Evolutionary conservation across 1,284 basidiomycete genomes (phyloP).

Genomic region (Vanrija sp.): DNA sequence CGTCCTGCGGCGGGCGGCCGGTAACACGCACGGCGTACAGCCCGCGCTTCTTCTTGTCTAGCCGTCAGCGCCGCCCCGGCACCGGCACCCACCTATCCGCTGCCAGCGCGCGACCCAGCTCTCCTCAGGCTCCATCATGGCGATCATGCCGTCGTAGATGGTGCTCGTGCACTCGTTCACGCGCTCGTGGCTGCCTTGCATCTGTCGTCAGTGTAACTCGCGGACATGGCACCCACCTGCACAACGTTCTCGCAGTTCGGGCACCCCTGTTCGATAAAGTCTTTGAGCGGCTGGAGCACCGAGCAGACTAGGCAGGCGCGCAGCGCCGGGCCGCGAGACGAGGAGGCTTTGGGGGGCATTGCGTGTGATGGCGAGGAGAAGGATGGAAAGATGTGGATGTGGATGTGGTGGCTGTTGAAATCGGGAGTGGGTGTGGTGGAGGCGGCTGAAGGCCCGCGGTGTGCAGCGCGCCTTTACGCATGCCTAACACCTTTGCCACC

Average conservation of each 20-base stretch:
- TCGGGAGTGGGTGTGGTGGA: background rate
- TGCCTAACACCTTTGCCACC: constrained; percentile 18
- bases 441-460: background rate
- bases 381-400: background rate
- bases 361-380: background rate
- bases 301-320: constrained; percentile 91
- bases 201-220: constrained; percentile 53
- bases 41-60: constrained; percentile 78
- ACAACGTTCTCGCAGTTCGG: constrained; percentile 96
- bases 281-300: constrained; percentile 74
- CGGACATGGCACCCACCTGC: constrained; percentile 58
- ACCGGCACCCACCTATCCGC: constrained; percentile 68
- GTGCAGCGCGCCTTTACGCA: background rate
- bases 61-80: background rate
- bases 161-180: constrained; percentile 87
- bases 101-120: constrained; percentile 97
- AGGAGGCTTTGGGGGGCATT: constrained; percentile 29
- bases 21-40: constrained; percentile 85
- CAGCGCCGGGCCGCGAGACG: constrained; percentile 51
- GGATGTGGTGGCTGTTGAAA: background rate
- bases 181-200: constrained; percentile 80
- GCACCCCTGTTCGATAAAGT: constrained; percentile 82
- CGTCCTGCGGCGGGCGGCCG: constrained; percentile 77
- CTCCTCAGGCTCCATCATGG: constrained; percentile 78
- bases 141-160: constrained; percentile 88